These are phyloP conservation scores for Scytalidium lignicola DNA, from an alignment of 2,329 filamentous ascomycete genomes.

Conservation along the genomic window DNA sequence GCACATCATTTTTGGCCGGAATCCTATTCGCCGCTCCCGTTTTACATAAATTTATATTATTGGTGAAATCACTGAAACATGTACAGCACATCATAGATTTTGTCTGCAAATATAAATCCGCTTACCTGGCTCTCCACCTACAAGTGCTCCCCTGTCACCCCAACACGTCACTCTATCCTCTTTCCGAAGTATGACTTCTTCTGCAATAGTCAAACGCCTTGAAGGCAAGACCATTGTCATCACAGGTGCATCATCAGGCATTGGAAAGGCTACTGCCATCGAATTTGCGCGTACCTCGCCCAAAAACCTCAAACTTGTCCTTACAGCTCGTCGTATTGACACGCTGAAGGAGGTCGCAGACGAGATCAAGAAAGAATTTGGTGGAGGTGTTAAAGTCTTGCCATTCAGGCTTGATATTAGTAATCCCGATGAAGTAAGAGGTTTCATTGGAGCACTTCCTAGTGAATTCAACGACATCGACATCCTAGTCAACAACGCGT, in stretches of 20 bases:
- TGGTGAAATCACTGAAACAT: no score
- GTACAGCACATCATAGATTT: no score
- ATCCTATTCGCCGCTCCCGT: no score
- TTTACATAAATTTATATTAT: no score
- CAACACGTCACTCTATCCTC: no score
- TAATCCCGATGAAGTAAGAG: constrained; percentile 64
- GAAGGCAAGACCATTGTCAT: constrained; percentile 85
- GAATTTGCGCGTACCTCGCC: constrained; percentile 85
- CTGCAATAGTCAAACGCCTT: constrained; percentile 70
- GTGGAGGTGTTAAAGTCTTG: constrained; percentile 70
- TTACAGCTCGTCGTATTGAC: constrained; percentile 79
- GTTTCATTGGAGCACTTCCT: constrained; percentile 67
- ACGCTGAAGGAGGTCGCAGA: constrained; percentile 66
- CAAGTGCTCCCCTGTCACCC: no score
- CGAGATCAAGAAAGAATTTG: constrained; percentile 70
- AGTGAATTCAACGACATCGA: constrained; percentile 77
- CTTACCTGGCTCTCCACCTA: no score
- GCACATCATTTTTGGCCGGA: no score
- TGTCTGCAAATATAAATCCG: no score
- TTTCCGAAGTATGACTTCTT: no score
- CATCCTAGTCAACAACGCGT: constrained; percentile 92
- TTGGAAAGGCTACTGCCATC: constrained; percentile 71
- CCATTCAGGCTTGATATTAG: constrained; percentile 80
- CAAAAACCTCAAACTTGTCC: constrained; percentile 69
- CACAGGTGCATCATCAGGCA: constrained; percentile 86